These are phyloP conservation scores for Backusella luteola DNA, from an alignment of 192 early-diverging fungal species.

Conservation along the genomic window DNA sequence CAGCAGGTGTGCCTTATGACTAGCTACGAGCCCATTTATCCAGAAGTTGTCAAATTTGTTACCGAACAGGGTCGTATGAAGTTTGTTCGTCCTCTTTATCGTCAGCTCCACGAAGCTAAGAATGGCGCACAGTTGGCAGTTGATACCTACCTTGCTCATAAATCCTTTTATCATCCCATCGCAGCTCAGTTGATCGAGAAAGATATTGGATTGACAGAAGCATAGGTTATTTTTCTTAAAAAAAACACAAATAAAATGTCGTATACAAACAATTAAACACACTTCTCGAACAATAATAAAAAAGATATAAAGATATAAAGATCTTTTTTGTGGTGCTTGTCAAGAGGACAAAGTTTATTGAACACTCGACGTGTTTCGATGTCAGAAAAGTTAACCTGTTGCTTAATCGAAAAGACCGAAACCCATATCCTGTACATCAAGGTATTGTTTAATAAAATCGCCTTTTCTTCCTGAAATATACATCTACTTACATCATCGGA, in stretches of 20 bases:
- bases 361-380: background rate
- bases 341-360: constrained; percentile 20
- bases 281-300: constrained; percentile 3
- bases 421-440: constrained; percentile 70
- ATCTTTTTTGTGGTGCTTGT: constrained; percentile 3
- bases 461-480: background rate
- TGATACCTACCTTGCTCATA: constrained; percentile 75
- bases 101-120: constrained; percentile 62
- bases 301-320: background rate
- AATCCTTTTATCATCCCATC: constrained; percentile 93
- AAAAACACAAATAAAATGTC: background rate
- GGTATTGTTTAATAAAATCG: background rate
- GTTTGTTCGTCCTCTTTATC: constrained; percentile 83
- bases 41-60: constrained; percentile 76
- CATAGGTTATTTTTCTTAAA: background rate
- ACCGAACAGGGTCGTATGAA: constrained; percentile 94
- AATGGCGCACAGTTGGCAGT: constrained; percentile 75
- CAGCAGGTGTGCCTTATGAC: constrained; percentile 77
- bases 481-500: constrained; percentile 62
- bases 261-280: background rate
- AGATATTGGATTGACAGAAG: constrained; percentile 60
- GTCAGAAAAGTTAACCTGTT: constrained; percentile 4
- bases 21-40: constrained; percentile 72
- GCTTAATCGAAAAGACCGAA: constrained; percentile 98
- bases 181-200: constrained; percentile 85